phyloP scores from a whole-genome alignment of 495 filamentous ascomycete genomes.

The Xylaria scruposa region DNA sequence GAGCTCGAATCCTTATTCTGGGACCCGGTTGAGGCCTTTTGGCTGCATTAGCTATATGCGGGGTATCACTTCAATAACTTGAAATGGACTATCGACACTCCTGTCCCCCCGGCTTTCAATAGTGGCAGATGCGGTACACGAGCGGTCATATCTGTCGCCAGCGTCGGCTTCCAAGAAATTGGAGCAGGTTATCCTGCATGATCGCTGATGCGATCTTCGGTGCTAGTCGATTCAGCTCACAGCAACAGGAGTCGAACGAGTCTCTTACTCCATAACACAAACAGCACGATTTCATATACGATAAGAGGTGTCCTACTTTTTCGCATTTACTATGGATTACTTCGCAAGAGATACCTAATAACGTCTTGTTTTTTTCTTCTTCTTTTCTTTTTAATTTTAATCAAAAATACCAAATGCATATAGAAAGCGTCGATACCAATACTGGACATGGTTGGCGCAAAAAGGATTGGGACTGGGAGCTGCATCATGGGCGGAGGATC shows the following conservation, averaged over 20 bases:
- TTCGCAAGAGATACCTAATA: slow-evolving; percentile 24
- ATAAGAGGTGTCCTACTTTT: not conserved
- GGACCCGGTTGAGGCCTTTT: slow-evolving; percentile 23
- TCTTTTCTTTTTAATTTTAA: not conserved
- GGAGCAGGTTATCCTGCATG: not conserved
- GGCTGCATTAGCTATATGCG: slow-evolving; percentile 36
- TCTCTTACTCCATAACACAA: not conserved
- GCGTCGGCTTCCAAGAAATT: not conserved
- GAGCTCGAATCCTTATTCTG: slow-evolving; percentile 24
- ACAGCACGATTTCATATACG: not conserved
- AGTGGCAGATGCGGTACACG: not conserved
- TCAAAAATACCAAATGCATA: slow-evolving; percentile 26
- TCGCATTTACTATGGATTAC: not conserved
- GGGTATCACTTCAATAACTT: slow-evolving; percentile 27
- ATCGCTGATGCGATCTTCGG: slow-evolving; percentile 4
- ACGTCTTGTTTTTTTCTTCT: not conserved
- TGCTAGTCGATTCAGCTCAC: not conserved
- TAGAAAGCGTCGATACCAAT: slow-evolving; percentile 20
- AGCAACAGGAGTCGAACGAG: not conserved
- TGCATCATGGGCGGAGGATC: slow-evolving; percentile 20
- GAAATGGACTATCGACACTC: slow-evolving; percentile 15
- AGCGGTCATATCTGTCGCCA: not conserved
- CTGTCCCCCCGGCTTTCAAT: not conserved
- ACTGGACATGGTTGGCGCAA: slow-evolving; percentile 17
- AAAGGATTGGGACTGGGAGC: slow-evolving; percentile 2